phyloP scores from a whole-genome alignment of 768 basidiomycete genomes.

The Pleurotus platypus region DNA sequence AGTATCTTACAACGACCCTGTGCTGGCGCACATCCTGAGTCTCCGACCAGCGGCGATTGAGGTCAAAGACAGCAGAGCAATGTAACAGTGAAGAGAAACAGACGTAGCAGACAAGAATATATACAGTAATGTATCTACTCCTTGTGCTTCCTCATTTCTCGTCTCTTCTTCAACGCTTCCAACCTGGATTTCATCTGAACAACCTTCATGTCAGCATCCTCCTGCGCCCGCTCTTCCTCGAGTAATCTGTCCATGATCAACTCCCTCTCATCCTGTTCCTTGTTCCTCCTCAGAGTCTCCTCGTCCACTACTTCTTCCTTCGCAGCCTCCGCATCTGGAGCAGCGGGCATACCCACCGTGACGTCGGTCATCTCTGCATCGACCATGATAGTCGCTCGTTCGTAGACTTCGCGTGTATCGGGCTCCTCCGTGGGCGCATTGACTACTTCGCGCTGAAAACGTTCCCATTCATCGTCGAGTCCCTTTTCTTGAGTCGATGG shows the following conservation, averaged over 20 bases:
- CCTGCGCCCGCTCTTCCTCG: conserved; percentile 84
- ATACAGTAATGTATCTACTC: neutral
- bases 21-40: too few species aligned
- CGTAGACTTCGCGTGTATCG: conserved; percentile 49
- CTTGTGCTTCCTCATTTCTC: conserved; percentile 16
- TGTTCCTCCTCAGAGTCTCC: conserved; percentile 43
- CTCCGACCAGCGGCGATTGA: too few species aligned
- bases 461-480: conserved; percentile 71
- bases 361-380: conserved; percentile 59
- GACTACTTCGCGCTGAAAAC: conserved; percentile 65
- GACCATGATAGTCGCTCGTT: conserved; percentile 66
- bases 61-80: too few species aligned
- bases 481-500: conserved; percentile 18
- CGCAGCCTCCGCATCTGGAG: conserved; percentile 18
- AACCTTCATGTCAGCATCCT: conserved; percentile 82
- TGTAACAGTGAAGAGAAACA: too few species aligned
- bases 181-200: conserved; percentile 58
- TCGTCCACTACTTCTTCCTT: conserved; percentile 34
- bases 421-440: conserved; percentile 35
- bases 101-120: neutral
- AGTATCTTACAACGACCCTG: too few species aligned
- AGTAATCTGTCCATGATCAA: conserved; percentile 82
- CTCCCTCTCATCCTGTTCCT: conserved; percentile 71
- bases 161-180: conserved; percentile 47
- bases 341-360: conserved; percentile 44